Percentiles rank a stretch among this genome's conserved stretches.
These are phyloP conservation scores for Colletotrichum somersetense DNA, from an alignment of 2,329 filamentous ascomycete species.

Conservation along the genomic window DNA sequence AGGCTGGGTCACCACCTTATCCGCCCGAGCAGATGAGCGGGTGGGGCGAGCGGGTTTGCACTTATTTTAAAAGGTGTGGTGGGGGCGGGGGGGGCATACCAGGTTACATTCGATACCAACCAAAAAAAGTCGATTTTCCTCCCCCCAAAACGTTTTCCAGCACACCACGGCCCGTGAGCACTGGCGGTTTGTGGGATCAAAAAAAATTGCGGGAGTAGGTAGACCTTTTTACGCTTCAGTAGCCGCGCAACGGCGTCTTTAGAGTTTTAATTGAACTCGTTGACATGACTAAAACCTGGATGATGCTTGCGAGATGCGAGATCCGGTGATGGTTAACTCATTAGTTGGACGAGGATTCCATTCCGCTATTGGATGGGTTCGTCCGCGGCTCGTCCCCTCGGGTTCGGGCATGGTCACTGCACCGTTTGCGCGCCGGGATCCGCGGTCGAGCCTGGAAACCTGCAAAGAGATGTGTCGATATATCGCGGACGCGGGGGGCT, in stretches of 20 bases:
- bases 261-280: constrained; percentile 22
- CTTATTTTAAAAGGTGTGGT: too few species aligned
- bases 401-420: not conserved
- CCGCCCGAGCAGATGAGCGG: constrained; percentile 1
- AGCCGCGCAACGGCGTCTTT: constrained; percentile 18
- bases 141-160: not conserved
- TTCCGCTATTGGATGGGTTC: not conserved
- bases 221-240: constrained; percentile 29
- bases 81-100: not conserved
- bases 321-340: not conserved
- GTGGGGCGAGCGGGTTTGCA: not conserved
- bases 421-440: not conserved
- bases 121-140: not conserved
- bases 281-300: not conserved
- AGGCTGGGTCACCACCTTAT: constrained; percentile 19
- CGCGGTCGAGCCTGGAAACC: not conserved
- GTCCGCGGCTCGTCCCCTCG: not conserved
- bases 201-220: not conserved
- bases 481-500: not conserved
- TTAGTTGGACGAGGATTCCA: not conserved
- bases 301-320: not conserved
- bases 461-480: not conserved
- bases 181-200: not conserved
- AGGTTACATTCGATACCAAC: not conserved
- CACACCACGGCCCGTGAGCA: not conserved